Percentiles rank a stretch among this genome's conserved stretches.
Evolutionary conservation across 2,329 filamentous ascomycete species (phyloP).

Genomic region (Colletotrichum endophyticum): DNA sequence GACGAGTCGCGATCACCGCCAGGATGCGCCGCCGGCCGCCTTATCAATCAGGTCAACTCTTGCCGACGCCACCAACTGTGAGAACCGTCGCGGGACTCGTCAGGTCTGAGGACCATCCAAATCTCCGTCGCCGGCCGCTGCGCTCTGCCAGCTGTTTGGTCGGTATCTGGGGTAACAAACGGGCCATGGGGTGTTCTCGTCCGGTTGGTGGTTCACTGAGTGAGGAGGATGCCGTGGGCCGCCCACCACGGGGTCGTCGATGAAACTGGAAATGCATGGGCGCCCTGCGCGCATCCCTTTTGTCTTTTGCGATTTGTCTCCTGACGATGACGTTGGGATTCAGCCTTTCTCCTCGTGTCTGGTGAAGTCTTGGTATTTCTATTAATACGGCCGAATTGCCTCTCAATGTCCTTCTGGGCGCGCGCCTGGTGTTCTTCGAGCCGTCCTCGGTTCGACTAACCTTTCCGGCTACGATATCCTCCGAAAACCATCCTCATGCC

Average conservation of each 20-base stretch:
- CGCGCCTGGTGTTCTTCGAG: background rate
- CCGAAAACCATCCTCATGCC: background rate
- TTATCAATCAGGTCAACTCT: background rate
- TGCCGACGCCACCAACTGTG: background rate
- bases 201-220: background rate
- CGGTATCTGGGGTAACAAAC: conserved; percentile 1
- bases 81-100: background rate
- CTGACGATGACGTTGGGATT: background rate
- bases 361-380: background rate
- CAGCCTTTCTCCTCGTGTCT: background rate
- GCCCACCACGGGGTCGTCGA: conserved; percentile 1
- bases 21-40: background rate
- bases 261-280: conserved; percentile 13
- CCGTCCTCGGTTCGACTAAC: background rate
- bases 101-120: background rate
- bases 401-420: background rate
- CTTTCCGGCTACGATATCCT: background rate
- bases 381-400: background rate
- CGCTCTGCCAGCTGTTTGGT: background rate
- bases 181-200: background rate
- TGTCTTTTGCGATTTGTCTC: background rate
- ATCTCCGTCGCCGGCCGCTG: background rate
- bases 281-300: background rate
- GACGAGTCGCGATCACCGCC: background rate
- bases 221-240: background rate